Evolutionary conservation across 2,329 filamentous ascomycete species (phyloP).

Genomic region (Blastomyces gilchristii): DNA sequence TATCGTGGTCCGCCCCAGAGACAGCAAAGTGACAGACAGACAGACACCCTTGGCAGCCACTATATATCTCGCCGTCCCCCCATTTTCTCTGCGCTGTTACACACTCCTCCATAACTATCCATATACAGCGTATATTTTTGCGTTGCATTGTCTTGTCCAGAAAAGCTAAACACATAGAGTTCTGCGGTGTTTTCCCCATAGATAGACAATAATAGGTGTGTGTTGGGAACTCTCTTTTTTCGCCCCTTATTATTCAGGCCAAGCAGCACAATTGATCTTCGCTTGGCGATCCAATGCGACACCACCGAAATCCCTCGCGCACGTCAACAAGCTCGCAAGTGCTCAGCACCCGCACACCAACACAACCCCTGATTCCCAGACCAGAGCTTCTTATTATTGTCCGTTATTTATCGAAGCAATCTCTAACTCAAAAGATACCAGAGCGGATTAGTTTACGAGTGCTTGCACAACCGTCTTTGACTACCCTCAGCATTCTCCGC

Average conservation of each 20-base stretch:
- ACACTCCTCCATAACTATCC: too few relatives aligned
- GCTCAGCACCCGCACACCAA: not conserved
- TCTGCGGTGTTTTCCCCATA: not conserved
- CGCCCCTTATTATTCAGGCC: not conserved
- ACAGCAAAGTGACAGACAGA: not conserved
- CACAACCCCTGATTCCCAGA: not conserved
- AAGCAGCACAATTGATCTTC: not conserved
- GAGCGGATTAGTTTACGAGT: not conserved
- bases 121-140: not conserved
- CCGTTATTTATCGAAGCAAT: not conserved
- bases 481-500: not conserved
- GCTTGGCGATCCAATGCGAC: not conserved
- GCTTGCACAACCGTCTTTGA: not conserved
- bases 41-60: not conserved
- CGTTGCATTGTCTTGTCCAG: not conserved
- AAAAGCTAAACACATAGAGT: not conserved
- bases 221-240: not conserved
- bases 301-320: not conserved
- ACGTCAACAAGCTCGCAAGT: not conserved
- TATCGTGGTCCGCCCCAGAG: not conserved
- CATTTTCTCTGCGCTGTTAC: not conserved
- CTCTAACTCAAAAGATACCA: not conserved
- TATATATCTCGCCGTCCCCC: not conserved
- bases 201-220: not conserved
- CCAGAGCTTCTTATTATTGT: not conserved